Conservation (phyloP, 169 alveolate species). For the Prorocentrum cordatum region DNA sequence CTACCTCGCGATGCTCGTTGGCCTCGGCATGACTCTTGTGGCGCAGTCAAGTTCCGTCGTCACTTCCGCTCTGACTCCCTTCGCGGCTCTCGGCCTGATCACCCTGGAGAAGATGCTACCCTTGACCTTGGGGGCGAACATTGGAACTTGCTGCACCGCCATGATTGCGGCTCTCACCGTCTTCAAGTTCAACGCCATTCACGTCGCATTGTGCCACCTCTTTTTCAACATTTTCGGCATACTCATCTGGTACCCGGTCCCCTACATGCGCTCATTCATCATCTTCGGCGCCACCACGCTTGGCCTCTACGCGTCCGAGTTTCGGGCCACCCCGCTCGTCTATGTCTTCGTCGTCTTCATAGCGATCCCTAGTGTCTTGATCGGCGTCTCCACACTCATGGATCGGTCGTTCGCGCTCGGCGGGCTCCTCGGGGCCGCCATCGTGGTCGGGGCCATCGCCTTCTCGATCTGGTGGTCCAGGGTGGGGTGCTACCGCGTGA, state of each 20-base stretch:
- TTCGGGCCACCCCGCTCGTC: neutral
- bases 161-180: neutral
- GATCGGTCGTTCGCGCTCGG: too few relatives aligned
- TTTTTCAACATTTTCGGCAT: neutral
- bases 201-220: neutral
- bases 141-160: conserved; percentile 7
- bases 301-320: neutral
- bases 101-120: conserved; percentile 19
- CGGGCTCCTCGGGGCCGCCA: too few relatives aligned
- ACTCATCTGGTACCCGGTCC: neutral
- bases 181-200: neutral
- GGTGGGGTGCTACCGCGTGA: too few relatives aligned
- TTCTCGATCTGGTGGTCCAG: too few relatives aligned
- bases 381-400: too few relatives aligned
- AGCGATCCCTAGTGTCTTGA: too few relatives aligned
- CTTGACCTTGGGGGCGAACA: conserved; percentile 30
- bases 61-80: conserved; percentile 24
- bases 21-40: conserved; percentile 1
- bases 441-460: too few relatives aligned
- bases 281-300: neutral
- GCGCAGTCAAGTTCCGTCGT: neutral
- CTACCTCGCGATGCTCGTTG: conserved; percentile 52
- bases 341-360: neutral
- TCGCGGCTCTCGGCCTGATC: conserved; percentile 6
- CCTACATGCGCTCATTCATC: neutral